Evolutionary conservation across 345 rosid species (phyloP).

Genomic region (Rhodamnia argentea): DNA sequence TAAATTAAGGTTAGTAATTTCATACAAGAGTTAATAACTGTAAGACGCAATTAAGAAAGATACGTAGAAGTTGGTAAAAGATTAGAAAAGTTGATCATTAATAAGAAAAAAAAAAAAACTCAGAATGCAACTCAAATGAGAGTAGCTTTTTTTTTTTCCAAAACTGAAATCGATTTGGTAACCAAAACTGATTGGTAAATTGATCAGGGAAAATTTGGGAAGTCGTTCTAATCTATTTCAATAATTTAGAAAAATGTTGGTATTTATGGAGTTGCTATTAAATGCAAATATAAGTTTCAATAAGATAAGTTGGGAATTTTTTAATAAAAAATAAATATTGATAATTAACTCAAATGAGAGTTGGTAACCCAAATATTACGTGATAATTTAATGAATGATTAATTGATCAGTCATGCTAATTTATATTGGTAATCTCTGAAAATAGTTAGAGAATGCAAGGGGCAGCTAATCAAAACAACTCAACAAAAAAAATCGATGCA

Average conservation of each 20-base stretch:
- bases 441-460: neutral
- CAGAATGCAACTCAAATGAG: neutral
- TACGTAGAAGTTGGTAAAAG: neutral
- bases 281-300: neutral
- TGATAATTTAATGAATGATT: too few species aligned
- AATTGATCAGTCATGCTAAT: too few species aligned
- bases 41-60: too few species aligned
- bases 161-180: neutral
- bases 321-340: neutral
- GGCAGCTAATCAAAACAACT: neutral
- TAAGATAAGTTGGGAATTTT: neutral
- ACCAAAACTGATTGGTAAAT: neutral
- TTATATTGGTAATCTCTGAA: too few species aligned
- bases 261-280: too few species aligned
- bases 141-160: neutral
- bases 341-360: neutral
- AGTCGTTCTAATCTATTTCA: neutral
- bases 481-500: neutral
- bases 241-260: neutral
- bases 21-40: too few species aligned
- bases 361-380: neutral
- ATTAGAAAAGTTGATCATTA: neutral
- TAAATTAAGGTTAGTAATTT: neutral
- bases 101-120: neutral
- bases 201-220: neutral